These are phyloP conservation scores for Brasenia schreberi DNA, from an alignment of 164 flowering plant species.

Conservation along the genomic window DNA sequence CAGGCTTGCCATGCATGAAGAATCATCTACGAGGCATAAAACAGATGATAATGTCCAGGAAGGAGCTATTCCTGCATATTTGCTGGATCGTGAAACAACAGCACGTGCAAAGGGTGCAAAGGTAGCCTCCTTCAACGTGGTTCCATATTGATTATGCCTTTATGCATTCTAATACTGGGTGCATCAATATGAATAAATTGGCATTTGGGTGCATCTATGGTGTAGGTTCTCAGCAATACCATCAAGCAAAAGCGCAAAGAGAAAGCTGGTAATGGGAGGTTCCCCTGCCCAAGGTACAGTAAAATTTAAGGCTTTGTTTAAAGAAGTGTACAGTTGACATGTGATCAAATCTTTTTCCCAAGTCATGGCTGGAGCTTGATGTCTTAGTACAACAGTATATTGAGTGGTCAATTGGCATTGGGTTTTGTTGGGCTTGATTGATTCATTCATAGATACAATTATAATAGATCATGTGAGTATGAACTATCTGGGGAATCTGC, in stretches of 20 bases:
- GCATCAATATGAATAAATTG: not conserved
- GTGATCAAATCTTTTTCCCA: too few relatives aligned
- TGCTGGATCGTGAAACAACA: slow-evolving; percentile 90
- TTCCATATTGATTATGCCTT: not conserved
- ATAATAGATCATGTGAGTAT: too few relatives aligned
- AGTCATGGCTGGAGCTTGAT: too few relatives aligned
- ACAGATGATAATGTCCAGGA: slow-evolving; percentile 81
- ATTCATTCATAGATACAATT: too few relatives aligned
- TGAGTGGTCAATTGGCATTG: too few relatives aligned
- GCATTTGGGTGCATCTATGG: not conserved
- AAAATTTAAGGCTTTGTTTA: too few relatives aligned
- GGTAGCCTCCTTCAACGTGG: slow-evolving; percentile 19
- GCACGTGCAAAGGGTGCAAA: slow-evolving; percentile 95
- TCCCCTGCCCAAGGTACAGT: slow-evolving; percentile 82
- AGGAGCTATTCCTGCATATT: slow-evolving; percentile 90
- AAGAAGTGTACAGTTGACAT: too few relatives aligned
- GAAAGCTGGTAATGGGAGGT: slow-evolving; percentile 99
- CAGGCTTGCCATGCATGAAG: slow-evolving; percentile 88
- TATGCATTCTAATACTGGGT: not conserved
- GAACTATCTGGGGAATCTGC: too few relatives aligned
- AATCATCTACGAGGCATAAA: slow-evolving; percentile 72
- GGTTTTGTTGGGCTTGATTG: too few relatives aligned
- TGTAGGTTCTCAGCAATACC: slow-evolving; percentile 82
- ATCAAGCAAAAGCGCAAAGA: slow-evolving; percentile 97
- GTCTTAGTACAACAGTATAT: too few relatives aligned